Evolutionary conservation across 176 grass and related monocot species (phyloP).

Genomic region (Chloris gayana): DNA sequence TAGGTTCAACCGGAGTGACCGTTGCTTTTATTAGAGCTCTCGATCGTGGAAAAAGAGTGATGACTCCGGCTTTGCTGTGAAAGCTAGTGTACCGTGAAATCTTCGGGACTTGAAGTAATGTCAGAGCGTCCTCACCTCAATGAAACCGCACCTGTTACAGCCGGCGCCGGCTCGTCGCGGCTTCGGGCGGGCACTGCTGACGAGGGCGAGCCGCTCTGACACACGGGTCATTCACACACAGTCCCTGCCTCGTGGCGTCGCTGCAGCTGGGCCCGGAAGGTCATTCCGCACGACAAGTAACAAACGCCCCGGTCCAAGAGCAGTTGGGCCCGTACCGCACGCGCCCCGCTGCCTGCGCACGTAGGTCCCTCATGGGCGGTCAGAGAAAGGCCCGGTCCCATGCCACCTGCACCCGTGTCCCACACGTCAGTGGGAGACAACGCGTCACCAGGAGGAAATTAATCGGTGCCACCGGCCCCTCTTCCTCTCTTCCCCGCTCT

Average conservation of each 20-base stretch:
- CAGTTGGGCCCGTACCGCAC: conserved; percentile 34
- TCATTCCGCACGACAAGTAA: conserved; percentile 24
- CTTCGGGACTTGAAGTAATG: not conserved
- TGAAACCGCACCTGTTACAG: not conserved
- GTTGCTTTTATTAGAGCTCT: too few relatives aligned
- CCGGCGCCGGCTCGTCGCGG: too few relatives aligned
- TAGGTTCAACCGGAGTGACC: too few relatives aligned
- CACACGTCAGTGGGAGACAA: not conserved
- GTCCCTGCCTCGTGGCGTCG: not conserved
- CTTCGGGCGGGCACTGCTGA: too few relatives aligned
- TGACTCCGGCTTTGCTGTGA: too few relatives aligned
- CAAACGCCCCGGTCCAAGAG: conserved; percentile 35
- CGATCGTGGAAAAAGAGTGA: too few relatives aligned
- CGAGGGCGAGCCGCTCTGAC: conserved; percentile 15
- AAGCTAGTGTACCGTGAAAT: not conserved
- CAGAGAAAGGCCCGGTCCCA: not conserved
- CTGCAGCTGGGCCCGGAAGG: conserved; percentile 22
- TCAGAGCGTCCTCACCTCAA: not conserved
- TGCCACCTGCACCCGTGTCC: not conserved
- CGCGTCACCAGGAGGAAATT: not conserved
- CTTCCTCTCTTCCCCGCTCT: not conserved
- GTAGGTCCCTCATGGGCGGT: not conserved
- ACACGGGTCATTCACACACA: not conserved
- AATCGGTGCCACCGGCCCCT: not conserved
- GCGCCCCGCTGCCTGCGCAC: not conserved